Evolutionary conservation across 306 rosid species (phyloP).

Genomic region (Canavalia gladiata): DNA sequence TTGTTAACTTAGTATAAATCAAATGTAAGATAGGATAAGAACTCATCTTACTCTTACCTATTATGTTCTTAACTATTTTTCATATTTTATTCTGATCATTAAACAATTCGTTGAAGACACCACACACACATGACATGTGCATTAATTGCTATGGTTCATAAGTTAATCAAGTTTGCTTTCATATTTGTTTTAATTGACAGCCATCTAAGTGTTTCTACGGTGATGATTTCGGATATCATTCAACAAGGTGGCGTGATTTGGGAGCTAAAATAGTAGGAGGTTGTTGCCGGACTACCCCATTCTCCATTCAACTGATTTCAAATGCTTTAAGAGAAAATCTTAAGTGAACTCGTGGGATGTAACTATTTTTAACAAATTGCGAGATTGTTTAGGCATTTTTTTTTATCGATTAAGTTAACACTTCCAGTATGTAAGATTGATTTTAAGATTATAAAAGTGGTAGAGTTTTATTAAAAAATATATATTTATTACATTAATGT

Average conservation of each 20-base stretch:
- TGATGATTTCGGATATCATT: conserved; percentile 63
- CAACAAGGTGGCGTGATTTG: conserved; percentile 74
- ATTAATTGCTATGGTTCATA: conserved; percentile 12
- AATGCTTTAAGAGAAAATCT: conserved; percentile 57
- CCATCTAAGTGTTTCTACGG: conserved; percentile 79
- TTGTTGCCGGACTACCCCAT: conserved; percentile 90
- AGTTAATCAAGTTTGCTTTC: neutral
- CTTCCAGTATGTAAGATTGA: too few relatives aligned
- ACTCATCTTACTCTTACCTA: too few relatives aligned
- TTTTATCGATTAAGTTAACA: too few relatives aligned
- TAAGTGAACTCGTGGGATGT: conserved; percentile 11
- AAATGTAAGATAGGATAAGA: too few relatives aligned
- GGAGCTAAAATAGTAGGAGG: conserved; percentile 92
- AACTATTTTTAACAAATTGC: neutral
- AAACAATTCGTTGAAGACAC: too few relatives aligned
- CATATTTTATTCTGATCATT: too few relatives aligned
- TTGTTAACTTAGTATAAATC: too few relatives aligned
- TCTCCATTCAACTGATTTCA: conserved; percentile 69
- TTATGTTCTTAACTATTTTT: too few relatives aligned
- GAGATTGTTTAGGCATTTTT: neutral
- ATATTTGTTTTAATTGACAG: conserved; percentile 56
- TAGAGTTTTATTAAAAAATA: too few relatives aligned
- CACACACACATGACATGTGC: neutral
- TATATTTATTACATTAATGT: too few relatives aligned
- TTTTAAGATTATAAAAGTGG: too few relatives aligned